These are phyloP conservation scores for Cyberlindnera veronae DNA, from an alignment of 805 yeast species.

Conservation along the genomic window DNA sequence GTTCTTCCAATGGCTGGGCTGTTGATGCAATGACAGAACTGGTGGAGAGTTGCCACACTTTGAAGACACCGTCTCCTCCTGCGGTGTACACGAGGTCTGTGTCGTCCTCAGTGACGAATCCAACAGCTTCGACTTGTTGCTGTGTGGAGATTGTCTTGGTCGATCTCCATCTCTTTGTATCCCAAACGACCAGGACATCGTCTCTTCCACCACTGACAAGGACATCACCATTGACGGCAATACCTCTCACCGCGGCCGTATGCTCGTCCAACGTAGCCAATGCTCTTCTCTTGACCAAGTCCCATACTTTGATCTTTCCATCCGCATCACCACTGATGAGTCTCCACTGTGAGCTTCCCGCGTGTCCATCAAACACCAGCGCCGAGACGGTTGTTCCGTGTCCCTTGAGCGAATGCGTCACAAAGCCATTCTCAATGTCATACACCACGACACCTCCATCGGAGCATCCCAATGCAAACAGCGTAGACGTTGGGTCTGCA, in stretches of 20 bases:
- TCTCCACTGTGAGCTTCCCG: constrained; percentile 69
- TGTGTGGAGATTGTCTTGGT: constrained; percentile 65
- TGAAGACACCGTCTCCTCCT: constrained; percentile 71
- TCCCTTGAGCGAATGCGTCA: constrained; percentile 88
- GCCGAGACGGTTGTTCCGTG: constrained; percentile 89
- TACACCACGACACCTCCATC: constrained; percentile 91
- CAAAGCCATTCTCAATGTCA: constrained; percentile 84
- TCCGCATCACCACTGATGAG: constrained; percentile 70
- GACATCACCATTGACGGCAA: constrained; percentile 59
- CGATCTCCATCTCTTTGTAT: constrained; percentile 50
- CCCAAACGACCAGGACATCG: constrained; percentile 62
- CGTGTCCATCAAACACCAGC: constrained; percentile 67
- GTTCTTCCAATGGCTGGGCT: constrained; percentile 63
- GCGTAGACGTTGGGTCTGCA: constrained; percentile 75
- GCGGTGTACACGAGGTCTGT: constrained; percentile 63
- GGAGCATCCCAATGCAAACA: constrained; percentile 91
- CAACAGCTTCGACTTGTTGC: constrained; percentile 71
- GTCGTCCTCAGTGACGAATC: constrained; percentile 64
- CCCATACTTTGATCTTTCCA: constrained; percentile 58
- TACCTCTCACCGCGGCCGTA: constrained; percentile 79
- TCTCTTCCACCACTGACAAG: constrained; percentile 90
- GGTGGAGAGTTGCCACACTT: constrained; percentile 54
- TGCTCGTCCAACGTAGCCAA: constrained; percentile 68
- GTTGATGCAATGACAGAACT: constrained; percentile 51
- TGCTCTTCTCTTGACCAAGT: constrained; percentile 66